Conservation (phyloP, 805 yeast genomes). For the Candida pseudoglaebosa region DNA sequence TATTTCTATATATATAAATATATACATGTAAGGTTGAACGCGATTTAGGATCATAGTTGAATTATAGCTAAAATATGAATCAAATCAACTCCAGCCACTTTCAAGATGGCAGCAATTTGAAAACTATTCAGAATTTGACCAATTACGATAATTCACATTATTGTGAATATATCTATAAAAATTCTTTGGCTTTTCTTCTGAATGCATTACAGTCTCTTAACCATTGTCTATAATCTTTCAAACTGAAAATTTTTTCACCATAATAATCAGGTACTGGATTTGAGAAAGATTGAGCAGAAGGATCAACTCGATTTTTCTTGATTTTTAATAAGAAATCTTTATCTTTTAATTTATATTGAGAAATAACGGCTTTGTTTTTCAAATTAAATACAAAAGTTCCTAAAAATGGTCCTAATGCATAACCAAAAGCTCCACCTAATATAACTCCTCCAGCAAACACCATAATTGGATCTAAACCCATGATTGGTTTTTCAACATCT, state of each 20-base stretch:
- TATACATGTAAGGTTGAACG: neutral
- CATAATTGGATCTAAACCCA: constrained; percentile 87
- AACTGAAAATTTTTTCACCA: constrained; percentile 89
- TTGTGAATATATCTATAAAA: constrained; percentile 36
- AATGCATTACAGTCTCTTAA: constrained; percentile 91
- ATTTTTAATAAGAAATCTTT: constrained; percentile 71
- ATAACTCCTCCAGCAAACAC: constrained; percentile 72
- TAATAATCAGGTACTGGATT: constrained; percentile 99
- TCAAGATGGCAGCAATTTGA: no score
- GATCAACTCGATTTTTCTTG: constrained; percentile 81
- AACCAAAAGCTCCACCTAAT: constrained; percentile 73
- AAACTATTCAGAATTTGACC: no score
- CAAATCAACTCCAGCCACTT: neutral
- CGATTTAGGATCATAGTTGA: no score
- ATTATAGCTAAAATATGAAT: no score
- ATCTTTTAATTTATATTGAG: constrained; percentile 57
- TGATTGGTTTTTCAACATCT: constrained; percentile 79
- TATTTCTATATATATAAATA: no score
- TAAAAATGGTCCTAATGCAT: constrained; percentile 72
- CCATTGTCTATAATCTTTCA: constrained; percentile 91
- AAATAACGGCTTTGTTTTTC: constrained; percentile 43
- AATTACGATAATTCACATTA: no score
- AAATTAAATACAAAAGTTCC: constrained; percentile 70
- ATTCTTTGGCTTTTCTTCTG: constrained; percentile 75
- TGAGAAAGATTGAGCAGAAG: constrained; percentile 80